Conservation (phyloP, 2,329 filamentous ascomycete species). For the Trichoderma afroharzianum region DNA sequence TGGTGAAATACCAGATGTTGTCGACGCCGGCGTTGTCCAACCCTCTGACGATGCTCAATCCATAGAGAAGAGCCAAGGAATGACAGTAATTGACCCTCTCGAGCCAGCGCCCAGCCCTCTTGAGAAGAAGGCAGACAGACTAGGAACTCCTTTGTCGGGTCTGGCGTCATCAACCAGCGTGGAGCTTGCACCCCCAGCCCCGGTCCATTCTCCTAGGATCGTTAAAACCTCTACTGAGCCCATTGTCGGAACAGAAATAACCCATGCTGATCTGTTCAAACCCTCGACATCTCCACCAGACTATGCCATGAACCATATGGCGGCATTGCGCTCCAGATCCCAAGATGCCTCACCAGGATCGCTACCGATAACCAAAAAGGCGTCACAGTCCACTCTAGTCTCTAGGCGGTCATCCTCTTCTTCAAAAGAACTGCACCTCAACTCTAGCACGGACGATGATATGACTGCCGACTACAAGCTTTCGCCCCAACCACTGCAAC, state of each 20-base stretch:
- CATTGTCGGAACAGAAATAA: slow-evolving; percentile 62
- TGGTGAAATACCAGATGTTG: slow-evolving; percentile 43
- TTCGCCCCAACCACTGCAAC: slow-evolving; percentile 26
- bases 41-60: slow-evolving; percentile 41
- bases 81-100: slow-evolving; percentile 41
- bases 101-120: slow-evolving; percentile 43
- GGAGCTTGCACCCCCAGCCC: slow-evolving; percentile 42
- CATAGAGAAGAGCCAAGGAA: slow-evolving; percentile 54
- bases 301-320: slow-evolving; percentile 62
- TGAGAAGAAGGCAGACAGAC: slow-evolving; percentile 45
- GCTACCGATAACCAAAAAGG: slow-evolving; percentile 33
- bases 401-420: slow-evolving; percentile 43
- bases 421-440: slow-evolving; percentile 42
- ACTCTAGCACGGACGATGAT: slow-evolving; percentile 34
- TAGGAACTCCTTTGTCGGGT: slow-evolving; percentile 28
- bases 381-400: slow-evolving; percentile 25
- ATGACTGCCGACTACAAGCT: neutral
- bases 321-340: slow-evolving; percentile 62
- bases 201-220: slow-evolving; percentile 34
- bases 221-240: slow-evolving; percentile 55
- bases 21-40: slow-evolving; percentile 41
- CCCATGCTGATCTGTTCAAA: slow-evolving; percentile 62
- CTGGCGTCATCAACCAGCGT: slow-evolving; percentile 47
- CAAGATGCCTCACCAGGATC: slow-evolving; percentile 51
- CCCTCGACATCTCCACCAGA: slow-evolving; percentile 54